Conservation (phyloP, 2,329 filamentous ascomycete genomes). For the Arachnomyces sp. region DNA sequence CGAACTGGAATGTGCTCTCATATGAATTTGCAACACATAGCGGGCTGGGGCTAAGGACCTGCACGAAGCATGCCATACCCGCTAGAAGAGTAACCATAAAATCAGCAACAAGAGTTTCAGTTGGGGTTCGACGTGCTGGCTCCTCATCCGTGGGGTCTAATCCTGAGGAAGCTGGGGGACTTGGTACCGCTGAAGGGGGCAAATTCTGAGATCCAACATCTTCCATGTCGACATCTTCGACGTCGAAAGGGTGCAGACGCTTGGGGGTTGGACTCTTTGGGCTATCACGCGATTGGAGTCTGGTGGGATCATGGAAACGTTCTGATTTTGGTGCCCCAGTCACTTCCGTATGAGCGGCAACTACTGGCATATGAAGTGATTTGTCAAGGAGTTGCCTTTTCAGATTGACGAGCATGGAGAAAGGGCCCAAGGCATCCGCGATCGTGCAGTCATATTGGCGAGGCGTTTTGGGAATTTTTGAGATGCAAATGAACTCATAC, state of each 20-base stretch:
- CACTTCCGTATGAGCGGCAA: background rate
- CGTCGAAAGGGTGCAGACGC: background rate
- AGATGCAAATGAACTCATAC: conserved; percentile 4
- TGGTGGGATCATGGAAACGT: too few relatives aligned
- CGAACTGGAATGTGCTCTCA: too few relatives aligned
- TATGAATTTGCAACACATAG: too few relatives aligned
- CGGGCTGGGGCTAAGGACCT: conserved; percentile 6
- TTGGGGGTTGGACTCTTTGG: conserved; percentile 6
- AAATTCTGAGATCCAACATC: conserved; percentile 2
- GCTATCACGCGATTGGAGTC: too few relatives aligned
- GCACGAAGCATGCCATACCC: conserved; percentile 9
- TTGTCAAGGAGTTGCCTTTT: conserved; percentile 5
- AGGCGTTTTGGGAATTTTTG: conserved; percentile 2
- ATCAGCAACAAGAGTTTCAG: conserved; percentile 11
- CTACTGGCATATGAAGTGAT: conserved; percentile 1
- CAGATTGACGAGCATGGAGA: conserved; percentile 8
- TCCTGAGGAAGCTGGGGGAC: background rate
- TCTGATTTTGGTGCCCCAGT: conserved; percentile 3
- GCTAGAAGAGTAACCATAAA: conserved; percentile 10
- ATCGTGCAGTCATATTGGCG: conserved; percentile 4
- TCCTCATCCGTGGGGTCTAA: conserved; percentile 3
- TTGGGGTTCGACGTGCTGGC: conserved; percentile 9
- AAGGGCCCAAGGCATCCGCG: conserved; percentile 9
- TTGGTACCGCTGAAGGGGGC: background rate
- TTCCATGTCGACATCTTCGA: conserved; percentile 5